phyloP scores from a whole-genome alignment of 805 yeast genomes.

The Wickerhamiella siamensis region DNA sequence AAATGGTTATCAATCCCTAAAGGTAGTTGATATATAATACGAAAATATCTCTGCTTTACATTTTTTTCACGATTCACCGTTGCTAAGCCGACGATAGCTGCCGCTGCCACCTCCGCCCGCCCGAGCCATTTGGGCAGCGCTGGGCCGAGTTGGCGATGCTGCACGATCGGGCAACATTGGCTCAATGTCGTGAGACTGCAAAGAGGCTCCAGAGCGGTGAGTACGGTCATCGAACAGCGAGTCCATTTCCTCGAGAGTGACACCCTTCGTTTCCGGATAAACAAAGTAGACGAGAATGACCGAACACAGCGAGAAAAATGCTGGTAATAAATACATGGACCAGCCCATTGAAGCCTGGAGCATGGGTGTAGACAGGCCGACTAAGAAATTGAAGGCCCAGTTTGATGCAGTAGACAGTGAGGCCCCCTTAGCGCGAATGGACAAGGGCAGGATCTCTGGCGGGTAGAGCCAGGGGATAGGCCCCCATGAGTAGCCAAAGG shows the following conservation, averaged over 20 bases:
- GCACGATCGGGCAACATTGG: constrained; percentile 7
- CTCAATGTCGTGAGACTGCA: constrained; percentile 17
- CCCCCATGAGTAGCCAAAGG: constrained; percentile 85
- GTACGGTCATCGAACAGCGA: constrained; percentile 62
- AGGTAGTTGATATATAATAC: background rate
- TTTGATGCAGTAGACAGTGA: constrained; percentile 82
- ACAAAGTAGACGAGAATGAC: constrained; percentile 54
- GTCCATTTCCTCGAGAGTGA: constrained; percentile 83
- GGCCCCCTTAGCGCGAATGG: constrained; percentile 80
- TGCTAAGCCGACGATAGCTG: background rate
- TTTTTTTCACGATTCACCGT: background rate
- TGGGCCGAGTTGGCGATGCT: constrained; percentile 1
- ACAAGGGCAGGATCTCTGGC: constrained; percentile 72
- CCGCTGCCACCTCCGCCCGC: background rate
- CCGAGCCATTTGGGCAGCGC: constrained; percentile 9
- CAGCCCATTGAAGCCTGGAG: constrained; percentile 63
- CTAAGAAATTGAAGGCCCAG: constrained; percentile 86
- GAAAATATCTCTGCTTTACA: background rate
- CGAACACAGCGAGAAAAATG: constrained; percentile 59
- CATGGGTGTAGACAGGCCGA: constrained; percentile 84
- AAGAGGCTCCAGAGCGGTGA: constrained; percentile 15
- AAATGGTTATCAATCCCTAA: background rate
- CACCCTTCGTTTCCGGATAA: constrained; percentile 86
- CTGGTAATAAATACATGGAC: constrained; percentile 73
- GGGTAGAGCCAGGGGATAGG: constrained; percentile 86